These are phyloP conservation scores for Solanum sitiens DNA, from an alignment of 257 asterid species.

Conservation along the genomic window DNA sequence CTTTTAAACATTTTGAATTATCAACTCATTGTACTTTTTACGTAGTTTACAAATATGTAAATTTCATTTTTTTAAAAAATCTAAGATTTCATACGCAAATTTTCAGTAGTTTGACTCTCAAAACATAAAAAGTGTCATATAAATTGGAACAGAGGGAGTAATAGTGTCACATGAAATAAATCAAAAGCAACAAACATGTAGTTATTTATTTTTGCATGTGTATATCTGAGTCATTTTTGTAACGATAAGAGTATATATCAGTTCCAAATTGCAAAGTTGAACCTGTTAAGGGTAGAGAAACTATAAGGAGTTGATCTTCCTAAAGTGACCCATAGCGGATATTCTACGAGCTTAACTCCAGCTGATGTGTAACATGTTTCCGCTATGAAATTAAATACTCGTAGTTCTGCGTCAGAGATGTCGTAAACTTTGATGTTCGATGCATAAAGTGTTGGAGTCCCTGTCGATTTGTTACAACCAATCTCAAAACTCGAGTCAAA, in stretches of 20 bases:
- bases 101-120: too few relatives aligned
- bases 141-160: too few relatives aligned
- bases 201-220: too few relatives aligned
- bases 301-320: slow-evolving; percentile 11
- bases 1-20: too few relatives aligned
- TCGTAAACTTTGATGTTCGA: slow-evolving; percentile 17
- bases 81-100: too few relatives aligned
- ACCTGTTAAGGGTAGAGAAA: neutral
- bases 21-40: too few relatives aligned
- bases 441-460: neutral
- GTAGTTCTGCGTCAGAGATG: slow-evolving; percentile 41
- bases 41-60: too few relatives aligned
- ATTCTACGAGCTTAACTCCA: slow-evolving; percentile 1
- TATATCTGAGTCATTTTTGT: too few relatives aligned
- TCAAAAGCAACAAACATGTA: neutral
- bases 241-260: too few relatives aligned
- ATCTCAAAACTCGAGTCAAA: neutral
- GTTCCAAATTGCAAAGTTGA: neutral
- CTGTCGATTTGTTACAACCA: slow-evolving; percentile 12
- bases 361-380: slow-evolving; percentile 32
- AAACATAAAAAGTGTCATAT: too few relatives aligned
- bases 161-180: neutral
- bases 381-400: slow-evolving; percentile 27
- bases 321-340: neutral
- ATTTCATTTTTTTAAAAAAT: too few relatives aligned